Conservation (phyloP, 2,329 filamentous ascomycete genomes). For the Trichophyton simii region DNA sequence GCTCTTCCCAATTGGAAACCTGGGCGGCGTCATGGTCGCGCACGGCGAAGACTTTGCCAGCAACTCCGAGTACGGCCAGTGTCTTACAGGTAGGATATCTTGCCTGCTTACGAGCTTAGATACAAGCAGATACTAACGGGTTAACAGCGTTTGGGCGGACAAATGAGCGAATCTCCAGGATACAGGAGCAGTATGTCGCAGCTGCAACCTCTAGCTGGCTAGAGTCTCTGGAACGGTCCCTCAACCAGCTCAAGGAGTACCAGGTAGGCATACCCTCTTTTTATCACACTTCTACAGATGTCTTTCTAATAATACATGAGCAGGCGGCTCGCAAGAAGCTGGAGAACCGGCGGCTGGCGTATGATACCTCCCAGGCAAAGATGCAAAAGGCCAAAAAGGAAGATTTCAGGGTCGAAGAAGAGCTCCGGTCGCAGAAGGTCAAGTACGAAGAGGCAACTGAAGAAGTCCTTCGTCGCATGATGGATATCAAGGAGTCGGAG, state of each 20-base stretch:
- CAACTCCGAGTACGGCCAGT: slow-evolving; percentile 83
- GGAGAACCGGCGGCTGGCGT: slow-evolving; percentile 75
- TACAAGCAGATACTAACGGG: background rate
- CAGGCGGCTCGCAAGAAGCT: slow-evolving; percentile 86
- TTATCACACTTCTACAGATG: background rate
- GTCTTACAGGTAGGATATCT: slow-evolving; percentile 50
- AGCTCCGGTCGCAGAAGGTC: slow-evolving; percentile 76
- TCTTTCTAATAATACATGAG: background rate
- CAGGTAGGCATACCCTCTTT: slow-evolving; percentile 49
- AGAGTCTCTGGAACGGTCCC: slow-evolving; percentile 76
- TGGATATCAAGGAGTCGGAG: slow-evolving; percentile 90
- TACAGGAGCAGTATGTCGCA: slow-evolving; percentile 71
- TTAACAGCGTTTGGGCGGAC: slow-evolving; percentile 61
- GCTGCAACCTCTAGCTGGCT: slow-evolving; percentile 74
- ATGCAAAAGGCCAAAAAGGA: slow-evolving; percentile 90
- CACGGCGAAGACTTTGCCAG: slow-evolving; percentile 89
- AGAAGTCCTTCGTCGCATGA: slow-evolving; percentile 83
- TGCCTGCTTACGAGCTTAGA: too few species aligned
- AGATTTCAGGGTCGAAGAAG: slow-evolving; percentile 85
- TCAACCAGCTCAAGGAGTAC: slow-evolving; percentile 96
- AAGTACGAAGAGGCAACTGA: slow-evolving; percentile 95
- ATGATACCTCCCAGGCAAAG: slow-evolving; percentile 79
- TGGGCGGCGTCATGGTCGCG: slow-evolving; percentile 72
- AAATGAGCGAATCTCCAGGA: slow-evolving; percentile 73
- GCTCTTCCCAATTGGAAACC: slow-evolving; percentile 60